Evolutionary conservation across 257 asterid species (phyloP).

Genomic region (Perilla frutescens): DNA sequence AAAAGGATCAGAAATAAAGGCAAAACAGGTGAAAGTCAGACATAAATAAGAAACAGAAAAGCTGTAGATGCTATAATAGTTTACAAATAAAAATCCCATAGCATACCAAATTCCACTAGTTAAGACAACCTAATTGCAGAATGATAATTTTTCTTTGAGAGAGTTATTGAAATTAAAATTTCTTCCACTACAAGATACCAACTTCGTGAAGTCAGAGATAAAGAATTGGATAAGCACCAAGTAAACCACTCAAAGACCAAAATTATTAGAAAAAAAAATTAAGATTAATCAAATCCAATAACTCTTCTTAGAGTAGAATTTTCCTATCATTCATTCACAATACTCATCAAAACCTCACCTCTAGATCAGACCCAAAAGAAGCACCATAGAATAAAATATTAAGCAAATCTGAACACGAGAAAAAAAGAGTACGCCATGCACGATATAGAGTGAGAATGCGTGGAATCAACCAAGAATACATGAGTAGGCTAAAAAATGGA

Average conservation of each 20-base stretch:
- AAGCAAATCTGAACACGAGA: not conserved
- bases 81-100: not conserved
- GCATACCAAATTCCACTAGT: not conserved
- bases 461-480: constrained; percentile 11
- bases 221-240: not conserved
- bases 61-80: too few relatives aligned
- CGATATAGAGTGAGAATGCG: constrained; percentile 4
- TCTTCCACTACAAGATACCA: too few relatives aligned
- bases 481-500: constrained; percentile 13
- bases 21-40: not conserved
- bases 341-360: too few relatives aligned
- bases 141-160: too few relatives aligned
- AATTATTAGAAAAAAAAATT: too few relatives aligned
- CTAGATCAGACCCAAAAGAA: too few relatives aligned
- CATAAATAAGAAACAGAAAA: not conserved
- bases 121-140: too few relatives aligned
- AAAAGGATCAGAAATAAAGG: not conserved
- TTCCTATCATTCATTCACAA: not conserved
- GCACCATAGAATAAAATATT: too few relatives aligned
- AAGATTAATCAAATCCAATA: not conserved
- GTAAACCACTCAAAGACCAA: not conserved
- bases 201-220: not conserved
- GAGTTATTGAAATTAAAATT: too few relatives aligned
- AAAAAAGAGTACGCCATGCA: not conserved
- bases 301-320: not conserved